A percentile compares a stretch with the other conserved stretches of the same genome.
Conservation (phyloP, 2,329 filamentous ascomycete species). For the Aspergillus nomiae region DNA sequence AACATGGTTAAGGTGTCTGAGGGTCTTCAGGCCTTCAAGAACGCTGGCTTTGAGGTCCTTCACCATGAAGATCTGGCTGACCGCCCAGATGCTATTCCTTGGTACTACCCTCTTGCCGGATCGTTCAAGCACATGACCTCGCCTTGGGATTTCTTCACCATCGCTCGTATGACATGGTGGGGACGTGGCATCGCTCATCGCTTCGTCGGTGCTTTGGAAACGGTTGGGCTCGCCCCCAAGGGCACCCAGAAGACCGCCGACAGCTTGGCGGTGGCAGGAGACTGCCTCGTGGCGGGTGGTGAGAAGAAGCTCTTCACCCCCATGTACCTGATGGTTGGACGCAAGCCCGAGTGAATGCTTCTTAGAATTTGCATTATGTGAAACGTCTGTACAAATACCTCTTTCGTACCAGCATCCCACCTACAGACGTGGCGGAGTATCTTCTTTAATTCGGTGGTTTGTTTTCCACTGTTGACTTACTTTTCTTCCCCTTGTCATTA, state of each 20-base stretch:
- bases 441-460: constrained; percentile 19
- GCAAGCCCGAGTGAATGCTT: constrained; percentile 66
- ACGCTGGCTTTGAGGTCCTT: constrained; percentile 81
- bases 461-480: constrained; percentile 9
- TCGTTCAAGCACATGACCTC: constrained; percentile 80
- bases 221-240: constrained; percentile 69
- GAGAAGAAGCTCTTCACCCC: constrained; percentile 93
- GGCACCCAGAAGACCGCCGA: constrained; percentile 96
- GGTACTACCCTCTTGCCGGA: constrained; percentile 92
- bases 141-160: constrained; percentile 77
- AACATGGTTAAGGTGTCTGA: constrained; percentile 93
- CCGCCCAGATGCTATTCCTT: constrained; percentile 73
- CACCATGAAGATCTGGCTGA: constrained; percentile 85
- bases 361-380: constrained; percentile 3
- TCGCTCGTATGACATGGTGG: constrained; percentile 84
- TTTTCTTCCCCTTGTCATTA: constrained; percentile 17
- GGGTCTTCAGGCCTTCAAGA: constrained; percentile 78
- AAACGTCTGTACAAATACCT: constrained; percentile 19
- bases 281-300: constrained; percentile 83
- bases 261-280: constrained; percentile 77
- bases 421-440: constrained; percentile 24
- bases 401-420: constrained; percentile 14
- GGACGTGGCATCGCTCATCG: constrained; percentile 75
- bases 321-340: constrained; percentile 95
- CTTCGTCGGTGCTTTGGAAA: constrained; percentile 76